Conservation (phyloP, 1,139 yeast species). For the Candida glucosophila region DNA sequence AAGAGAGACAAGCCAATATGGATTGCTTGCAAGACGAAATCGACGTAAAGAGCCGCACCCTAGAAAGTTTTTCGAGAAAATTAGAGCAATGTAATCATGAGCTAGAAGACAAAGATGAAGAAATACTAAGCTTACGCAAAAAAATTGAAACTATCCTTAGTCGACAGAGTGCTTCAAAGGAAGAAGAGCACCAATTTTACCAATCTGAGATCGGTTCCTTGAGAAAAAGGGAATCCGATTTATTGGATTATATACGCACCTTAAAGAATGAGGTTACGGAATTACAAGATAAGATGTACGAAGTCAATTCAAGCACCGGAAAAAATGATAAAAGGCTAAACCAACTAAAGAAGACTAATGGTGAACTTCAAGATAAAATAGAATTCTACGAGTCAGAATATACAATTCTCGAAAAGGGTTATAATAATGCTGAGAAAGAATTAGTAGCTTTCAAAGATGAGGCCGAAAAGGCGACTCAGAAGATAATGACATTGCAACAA, state of each 20-base stretch:
- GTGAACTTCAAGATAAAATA: constrained; percentile 16
- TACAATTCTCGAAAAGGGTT: constrained; percentile 12
- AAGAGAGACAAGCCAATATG: too few species aligned
- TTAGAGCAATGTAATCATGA: constrained; percentile 10
- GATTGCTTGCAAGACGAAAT: too few species aligned
- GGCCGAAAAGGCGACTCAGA: constrained; percentile 5
- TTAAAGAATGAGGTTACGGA: constrained; percentile 13
- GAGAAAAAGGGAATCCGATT: constrained; percentile 11
- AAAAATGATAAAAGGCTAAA: constrained; percentile 5
- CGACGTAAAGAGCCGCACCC: too few species aligned
- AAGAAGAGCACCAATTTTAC: constrained; percentile 8
- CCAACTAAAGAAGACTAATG: constrained; percentile 9
- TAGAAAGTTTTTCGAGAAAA: constrained; percentile 6
- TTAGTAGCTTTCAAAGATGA: background rate
- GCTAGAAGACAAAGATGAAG: constrained; percentile 14
- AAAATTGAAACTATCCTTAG: constrained; percentile 15
- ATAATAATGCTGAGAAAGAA: constrained; percentile 7
- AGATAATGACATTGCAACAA: constrained; percentile 8
- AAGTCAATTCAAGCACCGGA: constrained; percentile 9
- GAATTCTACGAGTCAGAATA: constrained; percentile 21
- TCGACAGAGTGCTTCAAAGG: constrained; percentile 4
- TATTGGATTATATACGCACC: constrained; percentile 10
- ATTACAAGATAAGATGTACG: constrained; percentile 13
- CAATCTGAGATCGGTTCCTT: constrained; percentile 14
- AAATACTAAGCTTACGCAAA: constrained; percentile 13